These are phyloP conservation scores for Pholiota conissans DNA, from an alignment of 768 basidiomycete genomes.

Conservation along the genomic window DNA sequence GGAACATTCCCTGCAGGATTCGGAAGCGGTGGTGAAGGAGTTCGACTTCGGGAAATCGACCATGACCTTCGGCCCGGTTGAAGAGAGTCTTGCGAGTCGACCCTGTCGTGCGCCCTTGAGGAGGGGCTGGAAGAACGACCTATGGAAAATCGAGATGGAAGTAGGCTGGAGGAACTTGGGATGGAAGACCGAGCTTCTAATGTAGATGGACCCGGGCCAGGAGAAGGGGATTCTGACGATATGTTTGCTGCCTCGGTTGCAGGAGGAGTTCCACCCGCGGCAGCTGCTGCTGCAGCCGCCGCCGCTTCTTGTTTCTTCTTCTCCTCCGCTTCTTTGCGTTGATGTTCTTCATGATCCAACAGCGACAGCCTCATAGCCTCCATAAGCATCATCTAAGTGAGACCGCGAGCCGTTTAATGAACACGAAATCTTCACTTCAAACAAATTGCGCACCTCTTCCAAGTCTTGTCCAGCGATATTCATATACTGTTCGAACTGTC, in stretches of 20 bases:
- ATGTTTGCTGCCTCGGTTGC: slow-evolving; percentile 16
- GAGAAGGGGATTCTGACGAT: slow-evolving; percentile 21
- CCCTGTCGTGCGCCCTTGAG: slow-evolving; percentile 19
- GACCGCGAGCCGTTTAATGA: slow-evolving; percentile 1
- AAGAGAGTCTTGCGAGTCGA: slow-evolving; percentile 22
- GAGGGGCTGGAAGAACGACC: slow-evolving; percentile 17
- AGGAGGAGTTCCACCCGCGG: slow-evolving; percentile 11
- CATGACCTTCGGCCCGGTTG: slow-evolving; percentile 28
- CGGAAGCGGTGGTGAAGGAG: slow-evolving; percentile 29
- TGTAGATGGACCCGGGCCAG: slow-evolving; percentile 34
- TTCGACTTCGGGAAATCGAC: slow-evolving; percentile 37
- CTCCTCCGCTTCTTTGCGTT: slow-evolving; percentile 72
- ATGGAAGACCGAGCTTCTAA: slow-evolving; percentile 26
- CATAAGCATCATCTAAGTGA: slow-evolving; percentile 88
- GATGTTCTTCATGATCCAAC: slow-evolving; percentile 93
- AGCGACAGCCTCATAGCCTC: slow-evolving; percentile 97
- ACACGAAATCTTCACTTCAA: background rate
- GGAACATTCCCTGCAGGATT: slow-evolving; percentile 25
- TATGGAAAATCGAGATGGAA: slow-evolving; percentile 24
- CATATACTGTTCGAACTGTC: slow-evolving; percentile 69
- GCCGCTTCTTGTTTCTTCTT: slow-evolving; percentile 53
- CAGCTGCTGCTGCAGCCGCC: slow-evolving; percentile 34
- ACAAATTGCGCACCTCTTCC: slow-evolving; percentile 70
- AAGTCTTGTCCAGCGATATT: slow-evolving; percentile 84
- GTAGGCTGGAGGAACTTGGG: slow-evolving; percentile 28